Percentiles rank a stretch among this genome's conserved stretches.
phyloP scores from a whole-genome alignment of 305 asterid species.

The Salvia sclarea region DNA sequence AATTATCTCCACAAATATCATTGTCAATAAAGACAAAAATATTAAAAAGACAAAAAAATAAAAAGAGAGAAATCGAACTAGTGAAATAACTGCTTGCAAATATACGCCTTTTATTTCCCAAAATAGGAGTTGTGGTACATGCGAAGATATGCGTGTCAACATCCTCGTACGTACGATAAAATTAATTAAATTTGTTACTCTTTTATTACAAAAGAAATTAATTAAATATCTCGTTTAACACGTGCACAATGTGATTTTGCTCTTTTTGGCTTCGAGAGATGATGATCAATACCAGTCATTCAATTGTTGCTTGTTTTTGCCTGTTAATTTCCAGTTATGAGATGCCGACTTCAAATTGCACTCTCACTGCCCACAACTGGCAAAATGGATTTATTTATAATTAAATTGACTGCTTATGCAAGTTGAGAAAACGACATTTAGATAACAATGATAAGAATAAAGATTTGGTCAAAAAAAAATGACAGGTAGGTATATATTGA shows the following conservation, averaged over 20 bases:
- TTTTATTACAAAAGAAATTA: too few relatives aligned
- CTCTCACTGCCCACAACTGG: neutral
- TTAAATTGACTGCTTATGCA: neutral
- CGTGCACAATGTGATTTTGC: conserved; percentile 26
- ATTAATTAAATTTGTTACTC: neutral
- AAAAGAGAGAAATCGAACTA: neutral
- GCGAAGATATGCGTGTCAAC: neutral
- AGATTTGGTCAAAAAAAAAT: too few relatives aligned
- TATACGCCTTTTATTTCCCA: neutral
- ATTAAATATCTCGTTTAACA: conserved; percentile 31
- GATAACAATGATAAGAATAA: too few relatives aligned
- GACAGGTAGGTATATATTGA: too few relatives aligned
- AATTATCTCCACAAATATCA: neutral
- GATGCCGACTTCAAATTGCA: neutral
- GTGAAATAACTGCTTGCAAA: neutral
- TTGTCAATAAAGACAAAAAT: neutral
- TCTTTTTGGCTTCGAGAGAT: neutral
- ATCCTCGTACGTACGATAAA: neutral
- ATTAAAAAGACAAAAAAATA: neutral
- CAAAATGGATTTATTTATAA: neutral
- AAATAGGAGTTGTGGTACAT: neutral
- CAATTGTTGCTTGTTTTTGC: neutral
- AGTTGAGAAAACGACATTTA: neutral
- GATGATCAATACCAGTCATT: neutral
- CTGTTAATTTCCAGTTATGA: conserved; percentile 16